These are phyloP conservation scores for Candida argentea DNA, from an alignment of 805 yeast genomes.

Conservation along the genomic window DNA sequence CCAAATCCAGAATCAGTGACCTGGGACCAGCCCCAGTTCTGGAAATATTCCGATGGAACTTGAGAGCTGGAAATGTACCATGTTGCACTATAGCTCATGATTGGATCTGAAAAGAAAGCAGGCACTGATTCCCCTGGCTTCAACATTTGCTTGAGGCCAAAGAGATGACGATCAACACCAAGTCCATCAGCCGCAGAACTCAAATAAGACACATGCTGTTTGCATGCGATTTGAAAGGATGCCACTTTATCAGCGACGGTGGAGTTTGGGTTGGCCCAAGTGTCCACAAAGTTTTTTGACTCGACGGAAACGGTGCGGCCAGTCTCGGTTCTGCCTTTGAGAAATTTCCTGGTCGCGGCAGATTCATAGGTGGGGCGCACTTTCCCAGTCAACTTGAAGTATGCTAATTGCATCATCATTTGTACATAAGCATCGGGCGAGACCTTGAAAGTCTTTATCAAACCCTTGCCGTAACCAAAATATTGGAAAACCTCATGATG, in stretches of 20 bases:
- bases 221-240: conserved; percentile 62
- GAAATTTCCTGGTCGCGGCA: conserved; percentile 85
- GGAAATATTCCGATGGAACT: conserved; percentile 67
- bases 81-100: conserved; percentile 62
- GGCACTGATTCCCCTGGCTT: conserved; percentile 51
- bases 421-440: conserved; percentile 94
- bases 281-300: conserved; percentile 57
- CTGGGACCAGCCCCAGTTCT: conserved; percentile 94
- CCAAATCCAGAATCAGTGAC: conserved; percentile 93
- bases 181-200: conserved; percentile 71
- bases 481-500: conserved; percentile 74
- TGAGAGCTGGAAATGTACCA: conserved; percentile 92
- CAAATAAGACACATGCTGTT: conserved; percentile 66
- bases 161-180: conserved; percentile 90
- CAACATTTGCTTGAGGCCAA: conserved; percentile 74
- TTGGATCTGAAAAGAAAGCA: conserved; percentile 63
- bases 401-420: conserved; percentile 84
- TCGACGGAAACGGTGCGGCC: conserved; percentile 76
- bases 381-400: conserved; percentile 71
- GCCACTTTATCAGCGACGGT: conserved; percentile 46
- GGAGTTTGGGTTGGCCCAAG: conserved; percentile 53
- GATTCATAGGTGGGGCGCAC: conserved; percentile 90
- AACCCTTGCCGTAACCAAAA: conserved; percentile 76
- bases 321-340: conserved; percentile 90
- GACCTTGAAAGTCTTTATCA: conserved; percentile 71